Conservation (phyloP, 176 grass and related monocot species). For the Bolboschoenus planiculmis region DNA sequence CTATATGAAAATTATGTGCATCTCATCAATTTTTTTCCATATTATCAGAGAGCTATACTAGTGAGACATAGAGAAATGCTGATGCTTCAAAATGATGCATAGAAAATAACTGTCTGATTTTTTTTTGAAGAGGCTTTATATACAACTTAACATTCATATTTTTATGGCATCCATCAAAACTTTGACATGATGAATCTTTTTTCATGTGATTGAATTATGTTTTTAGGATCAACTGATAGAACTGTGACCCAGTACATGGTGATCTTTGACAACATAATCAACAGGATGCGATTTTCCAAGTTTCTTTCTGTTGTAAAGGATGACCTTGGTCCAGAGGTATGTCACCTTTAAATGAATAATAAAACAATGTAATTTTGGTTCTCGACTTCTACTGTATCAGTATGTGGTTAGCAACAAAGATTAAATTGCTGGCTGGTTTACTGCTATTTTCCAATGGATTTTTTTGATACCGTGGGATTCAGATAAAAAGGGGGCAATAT, state of each 20-base stretch:
- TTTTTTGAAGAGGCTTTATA: neutral
- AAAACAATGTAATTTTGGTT: neutral
- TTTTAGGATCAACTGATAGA: constrained; percentile 31
- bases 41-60: too few species aligned
- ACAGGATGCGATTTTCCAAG: constrained; percentile 66
- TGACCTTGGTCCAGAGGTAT: constrained; percentile 40
- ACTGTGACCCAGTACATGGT: constrained; percentile 48
- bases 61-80: neutral
- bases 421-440: neutral
- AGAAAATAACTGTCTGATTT: neutral
- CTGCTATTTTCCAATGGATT: constrained; percentile 15
- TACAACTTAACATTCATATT: neutral
- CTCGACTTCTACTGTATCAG: neutral
- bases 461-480: neutral
- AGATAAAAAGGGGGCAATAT: neutral
- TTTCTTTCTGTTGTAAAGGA: constrained; percentile 45
- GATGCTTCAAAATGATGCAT: neutral
- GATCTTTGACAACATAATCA: constrained; percentile 71
- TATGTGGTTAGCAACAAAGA: neutral
- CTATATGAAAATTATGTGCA: too few species aligned
- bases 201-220: neutral
- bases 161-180: neutral
- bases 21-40: too few species aligned
- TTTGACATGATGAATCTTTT: neutral
- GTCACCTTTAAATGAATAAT: constrained; percentile 9